Conservation (phyloP, 768 basidiomycete species). For the Pisolithus sp. region DNA sequence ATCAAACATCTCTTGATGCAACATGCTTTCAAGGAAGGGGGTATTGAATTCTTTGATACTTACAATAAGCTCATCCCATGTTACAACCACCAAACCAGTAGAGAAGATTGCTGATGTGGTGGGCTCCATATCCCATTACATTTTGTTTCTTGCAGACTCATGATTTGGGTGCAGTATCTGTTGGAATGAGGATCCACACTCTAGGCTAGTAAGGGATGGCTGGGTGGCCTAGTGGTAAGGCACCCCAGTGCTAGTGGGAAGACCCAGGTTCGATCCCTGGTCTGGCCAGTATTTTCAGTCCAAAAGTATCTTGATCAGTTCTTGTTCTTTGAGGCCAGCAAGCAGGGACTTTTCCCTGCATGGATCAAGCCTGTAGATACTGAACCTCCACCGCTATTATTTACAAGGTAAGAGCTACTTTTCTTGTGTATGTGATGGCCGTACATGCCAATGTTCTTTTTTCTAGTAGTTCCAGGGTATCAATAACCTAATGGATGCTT, state of each 20-base stretch:
- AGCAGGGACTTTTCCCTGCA: constrained; percentile 93
- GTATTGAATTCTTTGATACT: constrained; percentile 95
- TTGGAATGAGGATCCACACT: too few relatives aligned
- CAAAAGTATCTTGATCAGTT: constrained; percentile 98
- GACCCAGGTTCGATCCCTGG: too few relatives aligned
- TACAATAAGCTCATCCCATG: constrained; percentile 98
- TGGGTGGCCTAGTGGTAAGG: too few relatives aligned
- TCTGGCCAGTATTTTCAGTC: too few relatives aligned
- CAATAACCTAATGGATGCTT: constrained; percentile 96
- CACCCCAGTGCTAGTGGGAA: too few relatives aligned
- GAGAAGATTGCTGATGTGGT: constrained; percentile 99
- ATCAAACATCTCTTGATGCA: constrained; percentile 98
- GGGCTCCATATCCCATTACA: constrained; percentile 22
- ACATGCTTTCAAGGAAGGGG: constrained; percentile 96
- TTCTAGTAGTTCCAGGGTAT: constrained; percentile 91
- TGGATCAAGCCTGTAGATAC: constrained; percentile 99
- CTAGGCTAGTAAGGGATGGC: too few relatives aligned
- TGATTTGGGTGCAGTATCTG: constrained; percentile 53
- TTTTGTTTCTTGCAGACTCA: constrained; percentile 2
- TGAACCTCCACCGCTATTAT: constrained; percentile 92
- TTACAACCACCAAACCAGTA: constrained; percentile 98
- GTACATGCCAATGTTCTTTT: neutral
- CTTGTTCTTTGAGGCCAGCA: constrained; percentile 98
- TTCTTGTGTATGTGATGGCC: constrained; percentile 4
- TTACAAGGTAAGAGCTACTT: constrained; percentile 53